Conservation (phyloP, 2,329 filamentous ascomycete species). For the Fusarium praegraminearum region DNA sequence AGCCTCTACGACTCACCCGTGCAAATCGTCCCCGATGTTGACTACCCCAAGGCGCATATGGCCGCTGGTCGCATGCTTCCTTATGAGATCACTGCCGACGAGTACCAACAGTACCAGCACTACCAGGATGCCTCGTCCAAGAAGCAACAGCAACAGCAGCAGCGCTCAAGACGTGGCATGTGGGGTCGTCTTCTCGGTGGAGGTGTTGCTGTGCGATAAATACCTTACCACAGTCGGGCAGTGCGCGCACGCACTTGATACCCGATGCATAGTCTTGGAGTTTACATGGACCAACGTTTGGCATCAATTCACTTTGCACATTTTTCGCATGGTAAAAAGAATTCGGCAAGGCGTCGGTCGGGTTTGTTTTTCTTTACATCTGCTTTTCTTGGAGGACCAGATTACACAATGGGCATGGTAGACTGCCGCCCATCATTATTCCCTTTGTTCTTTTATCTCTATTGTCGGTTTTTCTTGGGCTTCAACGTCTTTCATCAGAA, state of each 20-base stretch:
- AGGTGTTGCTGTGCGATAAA: conserved; percentile 57
- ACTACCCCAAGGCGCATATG: conserved; percentile 53
- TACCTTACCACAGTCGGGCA: conserved; percentile 1
- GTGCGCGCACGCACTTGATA: conserved; percentile 13
- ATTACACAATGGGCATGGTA: conserved; percentile 36
- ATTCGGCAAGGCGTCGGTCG: conserved; percentile 41
- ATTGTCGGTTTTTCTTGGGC: not conserved
- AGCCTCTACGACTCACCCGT: conserved; percentile 65
- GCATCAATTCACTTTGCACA: conserved; percentile 33
- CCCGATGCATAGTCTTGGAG: conserved; percentile 40
- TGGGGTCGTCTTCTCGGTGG: conserved; percentile 66
- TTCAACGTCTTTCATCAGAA: conserved; percentile 6
- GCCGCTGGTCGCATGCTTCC: conserved; percentile 58
- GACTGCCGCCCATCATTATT: conserved; percentile 29
- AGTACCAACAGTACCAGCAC: conserved; percentile 58
- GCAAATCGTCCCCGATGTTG: conserved; percentile 58
- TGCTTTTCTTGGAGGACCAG: conserved; percentile 36
- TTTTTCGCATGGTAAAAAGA: conserved; percentile 40
- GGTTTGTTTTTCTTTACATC: conserved; percentile 17
- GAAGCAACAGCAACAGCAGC: conserved; percentile 62
- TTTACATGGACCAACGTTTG: conserved; percentile 42
- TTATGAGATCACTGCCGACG: conserved; percentile 67
- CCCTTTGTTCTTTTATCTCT: conserved; percentile 34
- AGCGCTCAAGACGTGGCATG: conserved; percentile 59
- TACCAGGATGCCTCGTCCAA: conserved; percentile 61